Evolutionary conservation across 2,329 filamentous ascomycete species (phyloP).

Genomic region (Alternaria alternata): DNA sequence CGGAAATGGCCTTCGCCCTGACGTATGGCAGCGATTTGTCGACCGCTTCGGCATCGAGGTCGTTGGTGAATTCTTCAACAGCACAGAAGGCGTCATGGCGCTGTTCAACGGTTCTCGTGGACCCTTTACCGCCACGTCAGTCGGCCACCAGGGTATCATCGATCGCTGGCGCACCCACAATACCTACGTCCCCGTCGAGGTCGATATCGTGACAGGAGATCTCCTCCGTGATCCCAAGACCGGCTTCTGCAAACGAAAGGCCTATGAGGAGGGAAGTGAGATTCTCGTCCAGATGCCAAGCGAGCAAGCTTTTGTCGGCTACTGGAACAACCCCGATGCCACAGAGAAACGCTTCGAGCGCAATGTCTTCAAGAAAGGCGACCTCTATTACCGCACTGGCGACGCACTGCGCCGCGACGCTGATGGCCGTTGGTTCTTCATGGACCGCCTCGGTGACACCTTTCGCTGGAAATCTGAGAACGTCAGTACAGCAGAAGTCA

Average conservation of each 20-base stretch:
- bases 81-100: constrained; percentile 73
- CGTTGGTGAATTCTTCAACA: constrained; percentile 79
- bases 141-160: constrained; percentile 75
- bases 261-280: constrained; percentile 76
- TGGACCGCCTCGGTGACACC: constrained; percentile 59
- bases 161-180: constrained; percentile 63
- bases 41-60: constrained; percentile 69
- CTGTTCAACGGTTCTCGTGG: constrained; percentile 68
- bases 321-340: constrained; percentile 72
- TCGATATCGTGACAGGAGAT: constrained; percentile 73
- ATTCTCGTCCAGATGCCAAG: constrained; percentile 71
- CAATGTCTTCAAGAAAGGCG: constrained; percentile 58
- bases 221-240: constrained; percentile 72
- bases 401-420: constrained; percentile 55
- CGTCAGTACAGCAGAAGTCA: constrained; percentile 58
- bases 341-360: constrained; percentile 64
- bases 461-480: constrained; percentile 62
- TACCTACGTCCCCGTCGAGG: constrained; percentile 69
- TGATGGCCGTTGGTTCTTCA: constrained; percentile 59
- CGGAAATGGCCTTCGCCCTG: constrained; percentile 73
- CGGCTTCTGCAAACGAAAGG: constrained; percentile 69
- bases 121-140: constrained; percentile 68
- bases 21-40: constrained; percentile 72
- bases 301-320: constrained; percentile 70
- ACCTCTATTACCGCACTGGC: constrained; percentile 59